Conservation (phyloP, 2,329 filamentous ascomycete genomes). For the Diplodia scrobiculata region DNA sequence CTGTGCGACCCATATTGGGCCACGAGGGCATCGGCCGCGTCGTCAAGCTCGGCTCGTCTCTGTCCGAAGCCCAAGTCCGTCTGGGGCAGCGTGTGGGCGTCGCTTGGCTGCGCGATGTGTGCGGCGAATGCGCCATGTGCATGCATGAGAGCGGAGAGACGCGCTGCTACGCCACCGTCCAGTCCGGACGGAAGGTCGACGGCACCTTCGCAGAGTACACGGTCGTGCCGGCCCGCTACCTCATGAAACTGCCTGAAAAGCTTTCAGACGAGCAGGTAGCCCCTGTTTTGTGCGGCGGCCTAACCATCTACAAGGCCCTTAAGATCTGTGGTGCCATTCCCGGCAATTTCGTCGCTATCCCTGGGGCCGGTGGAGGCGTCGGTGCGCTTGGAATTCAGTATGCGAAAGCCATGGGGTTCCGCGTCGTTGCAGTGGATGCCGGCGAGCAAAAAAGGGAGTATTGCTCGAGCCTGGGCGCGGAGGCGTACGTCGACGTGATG, state of each 20-base stretch:
- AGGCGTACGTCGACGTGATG: slow-evolving; percentile 56
- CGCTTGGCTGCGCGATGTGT: slow-evolving; percentile 57
- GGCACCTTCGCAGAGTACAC: slow-evolving; percentile 61
- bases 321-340: slow-evolving; percentile 54
- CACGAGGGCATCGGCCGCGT: slow-evolving; percentile 63
- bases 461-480: slow-evolving; percentile 55
- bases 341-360: slow-evolving; percentile 60
- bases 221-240: slow-evolving; percentile 58
- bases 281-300: slow-evolving; percentile 50
- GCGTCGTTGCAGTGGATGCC: slow-evolving; percentile 59
- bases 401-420: slow-evolving; percentile 51
- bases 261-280: slow-evolving; percentile 45
- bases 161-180: slow-evolving; percentile 38
- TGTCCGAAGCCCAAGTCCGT: slow-evolving; percentile 51
- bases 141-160: slow-evolving; percentile 53
- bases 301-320: slow-evolving; percentile 61
- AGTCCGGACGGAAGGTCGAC: slow-evolving; percentile 35
- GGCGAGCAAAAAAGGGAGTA: slow-evolving; percentile 50
- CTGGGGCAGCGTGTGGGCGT: slow-evolving; percentile 56
- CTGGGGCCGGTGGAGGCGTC: slow-evolving; percentile 58
- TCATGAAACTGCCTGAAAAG: slow-evolving; percentile 43
- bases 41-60: slow-evolving; percentile 58
- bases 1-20: slow-evolving; percentile 47
- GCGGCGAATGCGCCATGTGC: slow-evolving; percentile 55
- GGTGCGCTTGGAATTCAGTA: slow-evolving; percentile 60